These are phyloP conservation scores for Pittosporum tobira DNA, from an alignment of 129 eudicot genomes.

Conservation along the genomic window DNA sequence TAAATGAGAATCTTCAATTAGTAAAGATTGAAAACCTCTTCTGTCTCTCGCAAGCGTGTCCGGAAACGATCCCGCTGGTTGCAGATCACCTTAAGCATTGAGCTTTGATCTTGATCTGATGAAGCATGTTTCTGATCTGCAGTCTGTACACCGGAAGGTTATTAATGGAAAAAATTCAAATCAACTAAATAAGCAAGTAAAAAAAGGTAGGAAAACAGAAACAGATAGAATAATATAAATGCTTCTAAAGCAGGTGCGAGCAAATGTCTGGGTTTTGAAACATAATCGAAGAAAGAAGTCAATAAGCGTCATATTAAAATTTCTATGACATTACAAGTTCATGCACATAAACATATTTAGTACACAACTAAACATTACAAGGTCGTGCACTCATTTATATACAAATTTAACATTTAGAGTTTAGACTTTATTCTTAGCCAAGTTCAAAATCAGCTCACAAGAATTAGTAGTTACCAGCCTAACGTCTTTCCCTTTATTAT, in stretches of 20 bases:
- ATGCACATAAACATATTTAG: too few species aligned
- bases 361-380: too few species aligned
- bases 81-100: constrained; percentile 99
- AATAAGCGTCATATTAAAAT: too few species aligned
- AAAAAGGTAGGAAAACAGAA: too few species aligned
- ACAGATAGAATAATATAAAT: neutral
- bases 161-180: neutral
- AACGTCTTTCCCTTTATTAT: too few species aligned
- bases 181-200: neutral
- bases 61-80: constrained; percentile 94
- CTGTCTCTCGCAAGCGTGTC: constrained; percentile 90
- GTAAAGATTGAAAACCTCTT: constrained; percentile 52
- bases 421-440: too few species aligned
- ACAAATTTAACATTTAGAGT: too few species aligned
- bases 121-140: constrained; percentile 60
- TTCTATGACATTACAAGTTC: too few species aligned
- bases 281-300: too few species aligned
- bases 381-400: too few species aligned
- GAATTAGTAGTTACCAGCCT: too few species aligned
- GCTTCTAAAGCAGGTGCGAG: neutral
- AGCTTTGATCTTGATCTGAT: constrained; percentile 85
- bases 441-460: too few species aligned
- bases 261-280: neutral
- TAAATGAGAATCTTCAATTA: neutral
- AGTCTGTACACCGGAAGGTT: constrained; percentile 36